Base-by-base conservation (phyloP, 345 rosid species). In the Cardamine resedifolia region DNA sequence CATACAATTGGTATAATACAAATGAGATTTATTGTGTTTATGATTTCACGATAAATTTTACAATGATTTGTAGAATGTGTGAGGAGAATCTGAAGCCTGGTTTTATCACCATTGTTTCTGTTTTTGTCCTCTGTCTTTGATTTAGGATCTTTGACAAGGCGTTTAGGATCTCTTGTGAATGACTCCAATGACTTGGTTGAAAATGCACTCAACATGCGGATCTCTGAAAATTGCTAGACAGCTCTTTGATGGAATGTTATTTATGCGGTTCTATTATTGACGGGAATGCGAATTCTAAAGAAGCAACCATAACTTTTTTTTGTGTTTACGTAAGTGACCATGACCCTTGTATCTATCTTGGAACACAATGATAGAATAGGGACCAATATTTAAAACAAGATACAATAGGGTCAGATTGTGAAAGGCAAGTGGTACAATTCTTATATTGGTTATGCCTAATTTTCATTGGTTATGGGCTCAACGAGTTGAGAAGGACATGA, bases 81-180 rank as follows among this genome's bases (percentile, higher is more conserved):
- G 77, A 76, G 65, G 83, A 82, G 68, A 87, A 81, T 19, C 80
- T 75, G 68, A 85, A 82, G 63, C 89, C 81, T 58, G 81, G 87
- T 75, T 83, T 78, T 2, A 55, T 87, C 75, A 85, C 86, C 1
- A 47, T 85, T 65, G 87, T 87, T 45, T 80, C 87, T 0, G 65
- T 83, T 69, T 31, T 78, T 90, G 76, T 89, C 87, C 47, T 84
- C 87, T 31, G 80, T 86, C 62, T 80, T 83, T 3, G 78, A 63
- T 58, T 58, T 79, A 58, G 75, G 85, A 15, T 62, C 70, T 57
- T 74, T 85, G 91, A 87, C 66, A 84, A 71, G 82, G 81, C 63
- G n/a, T n/a, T 83, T 86, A 56, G 82, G 74, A 10, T 72, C 75
- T 43, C 81, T 79, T 74, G 90, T 86, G 67, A 83, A 14, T 26